A percentile compares a stretch with the other conserved stretches of the same genome.
phyloP scores from a whole-genome alignment of 306 rosid genomes.

The Cicer chorassanicum region DNA sequence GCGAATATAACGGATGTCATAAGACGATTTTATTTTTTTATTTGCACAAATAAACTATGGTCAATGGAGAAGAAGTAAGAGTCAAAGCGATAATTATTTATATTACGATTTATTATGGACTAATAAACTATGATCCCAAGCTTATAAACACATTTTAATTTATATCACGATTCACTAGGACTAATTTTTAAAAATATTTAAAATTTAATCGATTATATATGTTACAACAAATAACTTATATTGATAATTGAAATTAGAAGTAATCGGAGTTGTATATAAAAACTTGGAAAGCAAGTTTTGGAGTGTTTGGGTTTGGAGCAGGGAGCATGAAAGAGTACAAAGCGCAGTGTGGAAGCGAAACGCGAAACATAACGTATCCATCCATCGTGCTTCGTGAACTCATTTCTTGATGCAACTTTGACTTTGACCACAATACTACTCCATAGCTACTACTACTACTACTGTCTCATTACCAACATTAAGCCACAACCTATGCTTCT shows the following conservation, averaged over 20 bases:
- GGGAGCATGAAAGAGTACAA: background rate
- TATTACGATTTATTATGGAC: too few species aligned
- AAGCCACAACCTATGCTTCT: too few species aligned
- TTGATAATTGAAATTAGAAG: too few species aligned
- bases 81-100: conserved; percentile 14
- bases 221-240: too few species aligned
- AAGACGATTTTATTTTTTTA: background rate
- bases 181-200: too few species aligned
- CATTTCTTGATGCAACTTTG: conserved; percentile 16
- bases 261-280: background rate
- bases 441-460: background rate
- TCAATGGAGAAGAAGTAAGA: background rate
- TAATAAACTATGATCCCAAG: too few species aligned
- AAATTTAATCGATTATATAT: too few species aligned
- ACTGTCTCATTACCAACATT: background rate
- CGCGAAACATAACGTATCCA: conserved; percentile 6
- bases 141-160: too few species aligned
- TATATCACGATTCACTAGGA: too few species aligned
- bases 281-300: conserved; percentile 10
- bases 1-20: conserved; percentile 44
- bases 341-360: conserved; percentile 14
- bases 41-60: conserved; percentile 9
- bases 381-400: background rate
- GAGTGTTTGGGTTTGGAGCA: background rate
- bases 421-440: conserved; percentile 1